Conservation (phyloP, 1,284 basidiomycete genomes). For the Amylostereum areolatum region DNA sequence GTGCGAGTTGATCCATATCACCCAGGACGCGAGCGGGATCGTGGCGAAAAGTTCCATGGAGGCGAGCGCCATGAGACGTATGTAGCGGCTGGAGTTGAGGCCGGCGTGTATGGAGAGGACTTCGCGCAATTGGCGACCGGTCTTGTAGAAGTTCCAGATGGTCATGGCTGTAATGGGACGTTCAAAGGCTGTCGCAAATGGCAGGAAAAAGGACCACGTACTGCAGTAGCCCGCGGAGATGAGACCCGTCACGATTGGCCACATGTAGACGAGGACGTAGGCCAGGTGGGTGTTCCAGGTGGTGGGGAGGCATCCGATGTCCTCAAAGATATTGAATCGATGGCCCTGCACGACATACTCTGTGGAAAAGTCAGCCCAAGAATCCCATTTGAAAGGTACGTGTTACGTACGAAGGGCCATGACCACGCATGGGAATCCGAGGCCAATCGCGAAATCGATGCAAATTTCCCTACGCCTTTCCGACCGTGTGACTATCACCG, state of each 20-base stretch:
- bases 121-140: conserved; percentile 1
- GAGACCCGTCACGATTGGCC: conserved; percentile 36
- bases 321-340: conserved; percentile 29
- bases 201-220: background rate
- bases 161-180: conserved; percentile 5
- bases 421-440: conserved; percentile 26
- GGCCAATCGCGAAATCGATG: conserved; percentile 20
- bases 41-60: conserved; percentile 1
- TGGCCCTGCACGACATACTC: conserved; percentile 38
- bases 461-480: conserved; percentile 34
- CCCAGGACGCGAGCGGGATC: background rate
- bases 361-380: background rate
- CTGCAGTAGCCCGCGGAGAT: conserved; percentile 22
- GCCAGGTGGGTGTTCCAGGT: conserved; percentile 39
- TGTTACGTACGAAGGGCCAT: conserved; percentile 36
- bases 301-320: conserved; percentile 20
- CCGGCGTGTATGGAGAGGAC: conserved; percentile 4
- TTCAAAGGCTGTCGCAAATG: background rate
- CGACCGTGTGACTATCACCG: conserved; percentile 13
- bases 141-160: conserved; percentile 8
- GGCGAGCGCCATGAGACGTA: background rate
- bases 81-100: conserved; percentile 2
- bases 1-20: background rate
- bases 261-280: conserved; percentile 33
- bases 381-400: background rate